These are phyloP conservation scores for Gracilaria gracilis DNA, from an alignment of 23 red algal genomes.

Conservation along the genomic window DNA sequence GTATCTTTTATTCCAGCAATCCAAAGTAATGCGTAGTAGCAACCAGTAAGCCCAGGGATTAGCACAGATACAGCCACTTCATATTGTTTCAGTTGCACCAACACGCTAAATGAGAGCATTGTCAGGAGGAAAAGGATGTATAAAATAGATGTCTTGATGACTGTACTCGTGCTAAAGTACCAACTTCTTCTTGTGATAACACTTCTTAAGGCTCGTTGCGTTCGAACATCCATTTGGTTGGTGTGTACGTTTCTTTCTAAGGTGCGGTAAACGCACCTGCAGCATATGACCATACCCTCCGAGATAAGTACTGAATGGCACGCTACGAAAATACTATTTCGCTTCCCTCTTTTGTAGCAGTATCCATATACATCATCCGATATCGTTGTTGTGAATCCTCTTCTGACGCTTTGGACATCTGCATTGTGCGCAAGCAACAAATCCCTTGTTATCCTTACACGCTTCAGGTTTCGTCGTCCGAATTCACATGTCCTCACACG, in stretches of 20 bases:
- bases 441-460: background rate
- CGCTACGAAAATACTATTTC: conserved; percentile 19
- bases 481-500: background rate
- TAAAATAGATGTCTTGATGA: background rate
- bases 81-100: conserved; percentile 10
- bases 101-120: conserved; percentile 1
- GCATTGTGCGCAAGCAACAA: background rate
- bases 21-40: background rate
- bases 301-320: conserved; percentile 1
- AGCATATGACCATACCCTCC: conserved; percentile 25
- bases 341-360: conserved; percentile 13
- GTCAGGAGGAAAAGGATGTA: background rate
- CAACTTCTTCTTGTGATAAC: background rate
- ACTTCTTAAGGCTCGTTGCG: background rate
- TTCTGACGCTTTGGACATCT: conserved; percentile 10
- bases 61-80: conserved; percentile 13
- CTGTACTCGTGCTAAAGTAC: background rate
- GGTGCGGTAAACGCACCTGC: background rate
- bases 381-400: background rate
- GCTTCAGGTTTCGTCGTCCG: background rate
- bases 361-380: conserved; percentile 14
- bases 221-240: conserved; percentile 7
- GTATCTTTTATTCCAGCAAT: conserved; percentile 1
- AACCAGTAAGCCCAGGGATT: conserved; percentile 3
- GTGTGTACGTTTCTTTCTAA: background rate